Evolutionary conservation across 139 green algal species (phyloP), one percentile per base, ranked within the genome.

Genomic region (Volvox africanus): DNA sequence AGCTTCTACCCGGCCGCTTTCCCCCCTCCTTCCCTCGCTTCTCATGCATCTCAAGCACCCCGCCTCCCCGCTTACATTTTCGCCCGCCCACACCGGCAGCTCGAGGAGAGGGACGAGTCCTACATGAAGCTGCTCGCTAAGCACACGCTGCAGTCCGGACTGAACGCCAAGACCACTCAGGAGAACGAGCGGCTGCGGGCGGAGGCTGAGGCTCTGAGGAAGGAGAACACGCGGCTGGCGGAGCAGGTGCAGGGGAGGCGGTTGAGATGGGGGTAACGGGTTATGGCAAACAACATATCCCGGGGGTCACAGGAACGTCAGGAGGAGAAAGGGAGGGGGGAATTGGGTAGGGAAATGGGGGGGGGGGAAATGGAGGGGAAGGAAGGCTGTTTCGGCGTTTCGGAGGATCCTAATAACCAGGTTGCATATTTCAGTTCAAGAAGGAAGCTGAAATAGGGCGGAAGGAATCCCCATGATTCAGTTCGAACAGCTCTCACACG

Each of bases 111-210:
- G 79, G 91, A 93, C 33, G 91, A 93, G 61, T 62, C 82, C 22
- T 93, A 91, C 86, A 85, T 93, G 55, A 90, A 89, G 91, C 77
- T 94, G 83, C 76, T 94, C 22, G 88, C 88, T 76, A 94, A 94
- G 82, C 88, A 92, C 88, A 94, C 92, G 35, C 73, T 94, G 67
- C 86, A 93, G 81, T 36, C 26, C 5, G 91, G 91, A 0, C 67
- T 93, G 21, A 69, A 55, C 80, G 75, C 82, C 80, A 93, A 93
- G 87, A 92, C 91, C 18, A n/a, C 69, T 13, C 75, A 89, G 69
- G 82, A 85, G 50, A 71, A 92, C 50, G 82, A 92, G 12, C 21
- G 44, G n/a, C 82, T 92, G 69, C 28, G 65, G 2, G 82, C 65
- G 30, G 73, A 86, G 81, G 75, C 81, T 28, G 89, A 92, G n/a